Conservation (phyloP, 805 yeast species). For the Candida schatavii region DNA sequence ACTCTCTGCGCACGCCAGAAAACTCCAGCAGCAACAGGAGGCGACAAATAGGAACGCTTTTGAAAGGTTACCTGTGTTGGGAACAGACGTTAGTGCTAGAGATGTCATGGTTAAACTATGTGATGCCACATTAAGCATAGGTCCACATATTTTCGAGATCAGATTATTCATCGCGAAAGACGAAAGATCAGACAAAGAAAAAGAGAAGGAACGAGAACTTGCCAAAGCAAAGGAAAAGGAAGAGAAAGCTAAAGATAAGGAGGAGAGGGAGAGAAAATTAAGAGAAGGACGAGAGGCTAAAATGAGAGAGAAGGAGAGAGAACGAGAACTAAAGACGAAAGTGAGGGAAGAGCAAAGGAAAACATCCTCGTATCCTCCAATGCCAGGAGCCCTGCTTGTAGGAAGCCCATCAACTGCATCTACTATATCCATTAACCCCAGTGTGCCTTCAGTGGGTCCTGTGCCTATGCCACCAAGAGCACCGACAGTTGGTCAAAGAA, state of each 20-base stretch:
- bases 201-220: slow-evolving; percentile 9
- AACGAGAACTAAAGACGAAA: neutral
- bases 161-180: slow-evolving; percentile 83
- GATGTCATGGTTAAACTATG: slow-evolving; percentile 88
- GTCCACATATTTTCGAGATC: slow-evolving; percentile 80
- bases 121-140: slow-evolving; percentile 68
- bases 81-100: slow-evolving; percentile 52
- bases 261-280: slow-evolving; percentile 12
- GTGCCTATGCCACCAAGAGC: too few relatives aligned
- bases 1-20: slow-evolving; percentile 55
- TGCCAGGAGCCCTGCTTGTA: neutral
- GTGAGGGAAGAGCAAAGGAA: neutral
- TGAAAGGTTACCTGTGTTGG: slow-evolving; percentile 33
- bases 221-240: slow-evolving; percentile 16
- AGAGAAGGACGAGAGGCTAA: slow-evolving; percentile 18
- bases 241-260: slow-evolving; percentile 14
- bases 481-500: neutral
- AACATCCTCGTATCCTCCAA: neutral
- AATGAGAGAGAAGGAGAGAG: slow-evolving; percentile 11
- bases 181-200: slow-evolving; percentile 54
- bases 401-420: neutral
- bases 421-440: neutral
- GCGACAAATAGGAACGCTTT: slow-evolving; percentile 30
- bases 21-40: slow-evolving; percentile 19
- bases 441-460: neutral